Evolutionary conservation across 768 basidiomycete genomes (phyloP).

Genomic region (Suillus spraguei): DNA sequence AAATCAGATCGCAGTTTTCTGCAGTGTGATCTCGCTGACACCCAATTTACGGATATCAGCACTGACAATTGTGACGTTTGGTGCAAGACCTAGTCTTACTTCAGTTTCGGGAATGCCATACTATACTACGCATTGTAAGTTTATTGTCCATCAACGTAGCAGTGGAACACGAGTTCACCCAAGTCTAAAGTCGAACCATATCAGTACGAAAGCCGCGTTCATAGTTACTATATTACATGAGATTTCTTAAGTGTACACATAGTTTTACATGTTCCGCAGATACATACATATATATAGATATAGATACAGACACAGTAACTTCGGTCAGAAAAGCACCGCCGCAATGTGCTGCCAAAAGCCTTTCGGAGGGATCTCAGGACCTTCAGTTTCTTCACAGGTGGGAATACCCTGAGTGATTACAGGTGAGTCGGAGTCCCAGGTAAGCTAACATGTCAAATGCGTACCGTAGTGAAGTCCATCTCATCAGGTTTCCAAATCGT

Average conservation of each 20-base stretch:
- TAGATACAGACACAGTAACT: too few relatives aligned
- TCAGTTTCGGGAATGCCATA: neutral
- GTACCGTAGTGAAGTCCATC: slow-evolving; percentile 74
- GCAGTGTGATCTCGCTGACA: too few relatives aligned
- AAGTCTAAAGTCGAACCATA: neutral
- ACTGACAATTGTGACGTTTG: neutral
- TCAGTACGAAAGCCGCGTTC: neutral
- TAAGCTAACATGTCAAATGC: slow-evolving; percentile 18
- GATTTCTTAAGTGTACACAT: neutral
- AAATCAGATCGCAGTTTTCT: neutral
- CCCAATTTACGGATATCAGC: neutral
- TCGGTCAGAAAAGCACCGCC: slow-evolving; percentile 49
- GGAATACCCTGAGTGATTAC: slow-evolving; percentile 55
- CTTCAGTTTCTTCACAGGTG: slow-evolving; percentile 65
- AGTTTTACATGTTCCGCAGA: neutral
- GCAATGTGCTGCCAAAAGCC: slow-evolving; percentile 55
- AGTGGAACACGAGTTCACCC: neutral
- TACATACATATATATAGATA: too few relatives aligned
- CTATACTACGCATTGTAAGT: neutral
- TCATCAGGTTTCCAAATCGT: slow-evolving; percentile 54
- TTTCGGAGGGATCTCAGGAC: slow-evolving; percentile 49
- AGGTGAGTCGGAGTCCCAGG: neutral
- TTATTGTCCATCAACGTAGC: neutral
- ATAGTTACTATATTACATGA: neutral
- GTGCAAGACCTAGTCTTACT: neutral